phyloP scores from a whole-genome alignment of 805 yeast species.

The Wickerhamiella nectarea region DNA sequence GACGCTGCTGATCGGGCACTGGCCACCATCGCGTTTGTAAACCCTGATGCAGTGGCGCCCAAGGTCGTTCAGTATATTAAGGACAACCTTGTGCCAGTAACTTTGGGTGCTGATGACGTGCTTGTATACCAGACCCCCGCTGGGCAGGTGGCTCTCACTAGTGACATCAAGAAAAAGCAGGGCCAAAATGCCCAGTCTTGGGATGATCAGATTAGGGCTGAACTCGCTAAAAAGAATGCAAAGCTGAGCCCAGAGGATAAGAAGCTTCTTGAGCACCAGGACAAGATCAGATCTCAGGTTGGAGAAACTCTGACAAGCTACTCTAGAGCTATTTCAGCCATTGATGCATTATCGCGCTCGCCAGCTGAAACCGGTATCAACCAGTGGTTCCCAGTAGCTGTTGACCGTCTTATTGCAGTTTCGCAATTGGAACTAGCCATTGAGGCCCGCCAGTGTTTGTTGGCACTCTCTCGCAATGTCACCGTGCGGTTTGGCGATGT shows the following conservation, averaged over 20 bases:
- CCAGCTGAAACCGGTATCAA: constrained; percentile 53
- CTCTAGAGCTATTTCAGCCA: constrained; percentile 38
- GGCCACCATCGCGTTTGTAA: constrained; percentile 36
- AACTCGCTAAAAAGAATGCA: constrained; percentile 41
- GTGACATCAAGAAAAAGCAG: constrained; percentile 41
- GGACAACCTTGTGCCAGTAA: constrained; percentile 30
- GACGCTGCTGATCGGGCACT: constrained; percentile 22
- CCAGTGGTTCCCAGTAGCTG: constrained; percentile 62
- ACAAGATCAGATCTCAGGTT: constrained; percentile 38
- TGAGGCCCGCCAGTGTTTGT: constrained; percentile 32
- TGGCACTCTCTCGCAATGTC: constrained; percentile 40
- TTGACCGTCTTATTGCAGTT: constrained; percentile 35
- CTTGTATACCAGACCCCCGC: constrained; percentile 56
- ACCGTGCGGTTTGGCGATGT: constrained; percentile 37
- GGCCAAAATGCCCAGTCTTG: constrained; percentile 30
- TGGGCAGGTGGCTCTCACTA: constrained; percentile 44
- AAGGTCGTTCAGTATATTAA: constrained; percentile 32
- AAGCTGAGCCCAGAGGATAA: constrained; percentile 68
- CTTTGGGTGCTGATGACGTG: constrained; percentile 37
- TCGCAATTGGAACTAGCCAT: constrained; percentile 28
- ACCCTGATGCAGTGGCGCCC: constrained; percentile 47
- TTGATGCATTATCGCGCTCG: constrained; percentile 39
- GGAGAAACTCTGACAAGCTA: constrained; percentile 28
- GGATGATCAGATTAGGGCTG: constrained; percentile 75
- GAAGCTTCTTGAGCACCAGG: constrained; percentile 49